Evolutionary conservation across 2,329 filamentous ascomycete genomes (phyloP).

Genomic region (Coniosporium tulheliwenetii): DNA sequence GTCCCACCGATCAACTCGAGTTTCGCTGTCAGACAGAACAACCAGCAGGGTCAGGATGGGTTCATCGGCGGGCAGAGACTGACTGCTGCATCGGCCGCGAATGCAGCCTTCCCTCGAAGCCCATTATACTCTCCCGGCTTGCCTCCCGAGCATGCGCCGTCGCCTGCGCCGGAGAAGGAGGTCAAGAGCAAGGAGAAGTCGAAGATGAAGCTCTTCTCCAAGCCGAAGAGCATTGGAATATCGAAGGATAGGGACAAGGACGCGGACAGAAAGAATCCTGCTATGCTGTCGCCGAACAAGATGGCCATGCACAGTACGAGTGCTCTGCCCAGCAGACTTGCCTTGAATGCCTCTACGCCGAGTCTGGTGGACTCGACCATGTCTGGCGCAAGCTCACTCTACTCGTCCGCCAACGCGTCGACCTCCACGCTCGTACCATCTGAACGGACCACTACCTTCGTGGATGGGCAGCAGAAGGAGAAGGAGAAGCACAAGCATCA

Average conservation of each 20-base stretch:
- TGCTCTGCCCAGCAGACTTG: slow-evolving; percentile 43
- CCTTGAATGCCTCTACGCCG: slow-evolving; percentile 49
- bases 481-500: slow-evolving; percentile 64
- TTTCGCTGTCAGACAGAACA: slow-evolving; percentile 2
- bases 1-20: slow-evolving; percentile 2
- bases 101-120: slow-evolving; percentile 56
- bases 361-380: slow-evolving; percentile 46
- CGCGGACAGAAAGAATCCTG: slow-evolving; percentile 41
- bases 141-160: slow-evolving; percentile 13
- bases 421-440: slow-evolving; percentile 58
- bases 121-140: slow-evolving; percentile 27
- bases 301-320: slow-evolving; percentile 40
- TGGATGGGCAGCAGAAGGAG: slow-evolving; percentile 29
- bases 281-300: slow-evolving; percentile 58
- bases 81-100: slow-evolving; percentile 56
- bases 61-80: slow-evolving; percentile 43
- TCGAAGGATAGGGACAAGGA: slow-evolving; percentile 46
- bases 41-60: slow-evolving; percentile 41
- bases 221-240: slow-evolving; percentile 59
- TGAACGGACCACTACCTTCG: slow-evolving; percentile 28
- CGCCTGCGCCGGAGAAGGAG: slow-evolving; percentile 34
- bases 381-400: slow-evolving; percentile 45
- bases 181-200: slow-evolving; percentile 53
- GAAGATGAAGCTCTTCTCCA: slow-evolving; percentile 69
- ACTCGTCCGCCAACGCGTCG: slow-evolving; percentile 61